Evolutionary conservation across 768 basidiomycete genomes (phyloP), one percentile per base, ranked within the genome.

Genomic region (Clitopilus passeckerianus): DNA sequence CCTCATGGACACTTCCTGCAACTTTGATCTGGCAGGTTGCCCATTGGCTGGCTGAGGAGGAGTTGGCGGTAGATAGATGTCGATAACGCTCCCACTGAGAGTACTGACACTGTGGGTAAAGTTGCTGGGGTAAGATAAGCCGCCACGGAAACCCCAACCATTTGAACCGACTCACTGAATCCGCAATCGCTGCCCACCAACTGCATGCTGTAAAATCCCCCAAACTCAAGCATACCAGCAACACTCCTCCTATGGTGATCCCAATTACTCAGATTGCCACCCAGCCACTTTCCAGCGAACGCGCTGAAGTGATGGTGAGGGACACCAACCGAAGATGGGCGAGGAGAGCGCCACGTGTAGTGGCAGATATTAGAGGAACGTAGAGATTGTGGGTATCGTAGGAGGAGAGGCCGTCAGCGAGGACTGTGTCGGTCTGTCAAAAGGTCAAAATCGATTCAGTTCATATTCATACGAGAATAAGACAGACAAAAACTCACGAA

Each of bases 111-210:
- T 30, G 2, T 23, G 52, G 16, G 23, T n/a, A 23, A 22, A 33
- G 14, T 14, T n/a, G 15, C 20, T 53, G 16, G 53, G 10, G 4
- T 53, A 24, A 22, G 53, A 30, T n/a, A 4, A 55, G 54, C 54
- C 33, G 30, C 54, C 33, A 14, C 54, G 54, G 18, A n/a, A 55
- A n/a, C n/a, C n/a, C n/a, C n/a, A n/a, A n/a, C n/a, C n/a, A n/a
- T n/a, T n/a, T n/a, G n/a, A 22, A 30, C 10, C 1, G 2, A 67
- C 81, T 15, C 61, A 83, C 83, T 79, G 68, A 80, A 87, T 1
- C 86, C 87, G 65, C 86, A 89, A 58, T 93, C 90, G 53, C 82
- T 81, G 2, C 90, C 90, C 33, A 90, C 83, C 87, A 91, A 87
- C 0, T 90, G 90, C 1, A 89, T 70, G 63, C 87, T 86, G 65